Evolutionary conservation across 192 early-diverging fungal genomes (phyloP).

Genomic region (Endogone sp.): DNA sequence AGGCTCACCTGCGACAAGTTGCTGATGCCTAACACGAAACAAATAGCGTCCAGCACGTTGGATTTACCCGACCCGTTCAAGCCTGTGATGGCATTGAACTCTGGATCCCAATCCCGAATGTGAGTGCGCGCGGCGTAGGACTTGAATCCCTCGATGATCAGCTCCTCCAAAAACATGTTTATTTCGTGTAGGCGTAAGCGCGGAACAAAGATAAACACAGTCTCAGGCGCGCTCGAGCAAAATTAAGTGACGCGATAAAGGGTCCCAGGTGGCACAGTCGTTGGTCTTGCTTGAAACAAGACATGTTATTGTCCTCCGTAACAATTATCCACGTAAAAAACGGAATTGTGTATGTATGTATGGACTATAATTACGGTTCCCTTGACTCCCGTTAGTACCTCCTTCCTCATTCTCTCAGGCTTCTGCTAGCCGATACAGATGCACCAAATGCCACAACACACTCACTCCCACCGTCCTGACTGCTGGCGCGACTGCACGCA

Average conservation of each 20-base stretch:
- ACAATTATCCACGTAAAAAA: constrained; percentile 1
- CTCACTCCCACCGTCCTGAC: not conserved
- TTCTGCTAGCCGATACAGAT: constrained; percentile 6
- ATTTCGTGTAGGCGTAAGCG: not conserved
- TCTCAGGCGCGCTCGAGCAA: not conserved
- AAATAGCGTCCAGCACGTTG: constrained; percentile 98
- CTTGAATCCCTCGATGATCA: constrained; percentile 99
- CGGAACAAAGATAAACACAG: not conserved
- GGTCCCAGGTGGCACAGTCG: no score
- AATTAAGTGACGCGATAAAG: no score
- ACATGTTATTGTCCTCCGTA: not conserved
- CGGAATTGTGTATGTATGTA: not conserved
- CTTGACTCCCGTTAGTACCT: no score
- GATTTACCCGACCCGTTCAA: constrained; percentile 98
- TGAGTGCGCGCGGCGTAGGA: constrained; percentile 94
- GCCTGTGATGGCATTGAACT: constrained; percentile 98
- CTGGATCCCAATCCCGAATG: constrained; percentile 96
- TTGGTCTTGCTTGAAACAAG: no score
- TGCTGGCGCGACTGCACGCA: not conserved
- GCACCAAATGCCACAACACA: not conserved
- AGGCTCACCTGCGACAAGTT: constrained; percentile 78
- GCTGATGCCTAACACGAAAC: constrained; percentile 96
- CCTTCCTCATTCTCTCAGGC: no score
- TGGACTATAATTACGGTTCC: not conserved
- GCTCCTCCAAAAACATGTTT: constrained; percentile 91